These are phyloP conservation scores for Mycena vulgaris DNA, from an alignment of 768 basidiomycete genomes.

Conservation along the genomic window DNA sequence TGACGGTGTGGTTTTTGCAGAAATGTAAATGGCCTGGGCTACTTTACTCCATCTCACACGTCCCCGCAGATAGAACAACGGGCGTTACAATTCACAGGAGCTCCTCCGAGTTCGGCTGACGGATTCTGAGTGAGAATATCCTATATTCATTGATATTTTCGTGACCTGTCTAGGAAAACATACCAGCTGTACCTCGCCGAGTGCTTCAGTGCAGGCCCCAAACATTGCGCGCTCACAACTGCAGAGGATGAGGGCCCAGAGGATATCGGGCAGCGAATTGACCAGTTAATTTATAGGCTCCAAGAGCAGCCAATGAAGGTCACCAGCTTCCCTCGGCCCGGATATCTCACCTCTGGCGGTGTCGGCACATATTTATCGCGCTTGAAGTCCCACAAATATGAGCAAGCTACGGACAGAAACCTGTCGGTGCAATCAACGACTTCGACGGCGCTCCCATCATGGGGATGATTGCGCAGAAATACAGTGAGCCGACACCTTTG, in stretches of 20 bases:
- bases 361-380: constrained; percentile 21
- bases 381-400: constrained; percentile 27
- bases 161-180: constrained; percentile 28
- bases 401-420: background rate
- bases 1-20: constrained; percentile 33
- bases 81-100: constrained; percentile 31
- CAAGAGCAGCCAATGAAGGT: constrained; percentile 28
- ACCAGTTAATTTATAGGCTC: constrained; percentile 22
- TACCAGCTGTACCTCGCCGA: constrained; percentile 31
- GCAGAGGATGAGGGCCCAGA: constrained; percentile 11
- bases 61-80: constrained; percentile 30
- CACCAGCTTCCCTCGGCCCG: constrained; percentile 22
- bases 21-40: constrained; percentile 17
- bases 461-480: background rate
- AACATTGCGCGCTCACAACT: constrained; percentile 18
- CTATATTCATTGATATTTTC: background rate
- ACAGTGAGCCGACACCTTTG: constrained; percentile 7
- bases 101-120: constrained; percentile 33
- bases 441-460: constrained; percentile 8
- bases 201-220: constrained; percentile 30
- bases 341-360: constrained; percentile 35
- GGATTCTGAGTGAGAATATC: constrained; percentile 25
- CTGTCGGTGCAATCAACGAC: constrained; percentile 27
- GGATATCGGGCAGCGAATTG: constrained; percentile 29
- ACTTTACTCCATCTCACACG: background rate